phyloP scores from a whole-genome alignment of 306 rosid genomes.

The Lathyrus aphaca region DNA sequence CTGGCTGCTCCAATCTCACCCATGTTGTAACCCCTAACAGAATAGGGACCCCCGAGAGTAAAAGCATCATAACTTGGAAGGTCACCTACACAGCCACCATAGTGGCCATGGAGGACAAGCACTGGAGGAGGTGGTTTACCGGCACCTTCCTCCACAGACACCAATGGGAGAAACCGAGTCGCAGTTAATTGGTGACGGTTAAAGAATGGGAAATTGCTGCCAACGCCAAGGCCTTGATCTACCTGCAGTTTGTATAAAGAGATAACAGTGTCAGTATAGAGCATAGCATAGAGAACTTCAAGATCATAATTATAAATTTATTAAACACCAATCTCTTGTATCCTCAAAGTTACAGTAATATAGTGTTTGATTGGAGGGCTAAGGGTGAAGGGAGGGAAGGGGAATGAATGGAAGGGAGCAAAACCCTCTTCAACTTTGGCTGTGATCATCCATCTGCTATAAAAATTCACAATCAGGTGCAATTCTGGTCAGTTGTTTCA shows the following conservation, averaged over 20 bases:
- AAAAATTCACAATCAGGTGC: neutral
- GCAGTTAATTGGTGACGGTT: slow-evolving; percentile 94
- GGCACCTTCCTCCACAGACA: slow-evolving; percentile 89
- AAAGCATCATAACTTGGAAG: slow-evolving; percentile 99
- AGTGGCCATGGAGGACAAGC: slow-evolving; percentile 93
- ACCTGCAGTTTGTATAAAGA: slow-evolving; percentile 58
- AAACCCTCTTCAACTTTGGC: slow-evolving; percentile 6
- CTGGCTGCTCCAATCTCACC: slow-evolving; percentile 98
- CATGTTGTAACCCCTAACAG: slow-evolving; percentile 99
- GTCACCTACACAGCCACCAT: slow-evolving; percentile 98
- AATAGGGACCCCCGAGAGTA: slow-evolving; percentile 98
- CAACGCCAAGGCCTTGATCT: slow-evolving; percentile 93
- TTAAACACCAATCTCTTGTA: slow-evolving; percentile 10
- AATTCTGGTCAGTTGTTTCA: slow-evolving; percentile 5
- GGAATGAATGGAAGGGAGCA: slow-evolving; percentile 6
- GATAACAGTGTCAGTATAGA: neutral
- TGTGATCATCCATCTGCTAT: slow-evolving; percentile 7
- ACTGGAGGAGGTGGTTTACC: slow-evolving; percentile 96
- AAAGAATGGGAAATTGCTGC: slow-evolving; percentile 91
- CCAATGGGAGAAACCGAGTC: slow-evolving; percentile 75
- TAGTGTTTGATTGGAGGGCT: slow-evolving; percentile 1
- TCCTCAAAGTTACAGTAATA: slow-evolving; percentile 15
- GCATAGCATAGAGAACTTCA: slow-evolving; percentile 17
- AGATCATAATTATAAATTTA: slow-evolving; percentile 4
- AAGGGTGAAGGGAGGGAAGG: neutral